Base-by-base conservation (phyloP, 768 basidiomycete species). In the Termitomyces sp. region DNA sequence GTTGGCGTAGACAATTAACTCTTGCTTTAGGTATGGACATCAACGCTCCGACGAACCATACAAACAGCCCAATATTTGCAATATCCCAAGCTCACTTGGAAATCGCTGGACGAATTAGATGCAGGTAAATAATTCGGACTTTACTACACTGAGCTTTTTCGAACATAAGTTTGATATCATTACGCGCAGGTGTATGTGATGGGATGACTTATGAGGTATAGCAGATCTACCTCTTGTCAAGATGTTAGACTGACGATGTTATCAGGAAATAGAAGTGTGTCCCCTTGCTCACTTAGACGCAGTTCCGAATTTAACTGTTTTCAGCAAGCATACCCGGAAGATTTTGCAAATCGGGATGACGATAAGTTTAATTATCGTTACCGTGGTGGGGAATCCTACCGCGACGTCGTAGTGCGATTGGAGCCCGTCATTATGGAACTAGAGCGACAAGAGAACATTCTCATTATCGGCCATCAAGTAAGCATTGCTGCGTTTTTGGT, bases 291-390 rank as follows among this genome's bases (percentile, higher is more conserved):
- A 11, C 16, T 30, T 14, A 19, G 51, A 6, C 5, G 11, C 46
- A 21, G 25, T 39, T 21, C n/a, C 52, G 32, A 32, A 54, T 47
- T 21, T 27, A 27, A 57, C 5, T 28, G 34, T 1, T 28, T 57
- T 1, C 61, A 96, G 93, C 84, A 86, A 80, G 82, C 86, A 60
- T 99, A 98, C 68, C 97, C 97, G 0, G 97, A 99, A 56, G 97
- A 99, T 68, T 98, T 95, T 71, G 94, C 93, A 16, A 94, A 95
- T 67, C 86, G 97, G 25, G 97, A 99, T 64, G 94, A 98, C 57
- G 97, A 99, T 78, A 99, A 99, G 73, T 99, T 97, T 72, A 98
- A 98, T 72, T 99, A 99, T 71, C 85, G 97, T 28, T 98, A 98
- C 70, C 82, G 97, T 64, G 94, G 87, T 64, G 97, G 97, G 54